Percentiles rank a stretch among this genome's conserved stretches.
Conservation (phyloP, 345 rosid genomes). For the Cardamine resedifolia region DNA sequence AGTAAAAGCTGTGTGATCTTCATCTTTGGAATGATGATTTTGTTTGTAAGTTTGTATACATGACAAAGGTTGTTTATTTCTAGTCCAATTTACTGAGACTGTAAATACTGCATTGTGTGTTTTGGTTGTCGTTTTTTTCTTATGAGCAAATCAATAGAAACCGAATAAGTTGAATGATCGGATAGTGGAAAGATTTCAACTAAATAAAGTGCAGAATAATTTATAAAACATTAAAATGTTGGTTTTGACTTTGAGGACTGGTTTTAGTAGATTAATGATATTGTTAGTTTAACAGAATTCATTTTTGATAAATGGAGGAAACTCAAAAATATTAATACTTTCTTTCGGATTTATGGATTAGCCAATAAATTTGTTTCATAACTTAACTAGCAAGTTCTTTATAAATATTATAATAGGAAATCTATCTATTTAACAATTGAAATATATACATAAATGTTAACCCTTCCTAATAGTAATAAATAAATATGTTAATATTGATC, state of each 20-base stretch:
- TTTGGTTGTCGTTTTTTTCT: conserved; percentile 23
- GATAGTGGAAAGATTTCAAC: neutral
- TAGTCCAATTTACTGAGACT: neutral
- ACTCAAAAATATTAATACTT: too few species aligned
- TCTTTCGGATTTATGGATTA: too few species aligned
- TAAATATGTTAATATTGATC: too few species aligned
- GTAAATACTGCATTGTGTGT: conserved; percentile 30
- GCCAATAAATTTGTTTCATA: too few species aligned
- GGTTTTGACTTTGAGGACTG: neutral
- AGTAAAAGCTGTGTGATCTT: conserved; percentile 40
- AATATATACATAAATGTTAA: too few species aligned
- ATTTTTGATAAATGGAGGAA: too few species aligned
- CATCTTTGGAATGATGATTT: conserved; percentile 17
- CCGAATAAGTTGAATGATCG: neutral
- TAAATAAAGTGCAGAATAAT: neutral
- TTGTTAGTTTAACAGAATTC: neutral
- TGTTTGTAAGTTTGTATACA: conserved; percentile 19
- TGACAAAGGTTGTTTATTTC: conserved; percentile 20
- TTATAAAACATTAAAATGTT: neutral
- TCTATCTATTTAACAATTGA: too few species aligned
- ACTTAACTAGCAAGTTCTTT: too few species aligned
- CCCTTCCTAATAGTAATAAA: too few species aligned
- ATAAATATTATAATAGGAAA: too few species aligned
- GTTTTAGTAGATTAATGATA: neutral
- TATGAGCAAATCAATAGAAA: neutral